A percentile compares a stretch with the other conserved stretches of the same genome.
These are phyloP conservation scores for Melocanna baccifera DNA, from an alignment of 176 grass and related monocot species.

Conservation along the genomic window DNA sequence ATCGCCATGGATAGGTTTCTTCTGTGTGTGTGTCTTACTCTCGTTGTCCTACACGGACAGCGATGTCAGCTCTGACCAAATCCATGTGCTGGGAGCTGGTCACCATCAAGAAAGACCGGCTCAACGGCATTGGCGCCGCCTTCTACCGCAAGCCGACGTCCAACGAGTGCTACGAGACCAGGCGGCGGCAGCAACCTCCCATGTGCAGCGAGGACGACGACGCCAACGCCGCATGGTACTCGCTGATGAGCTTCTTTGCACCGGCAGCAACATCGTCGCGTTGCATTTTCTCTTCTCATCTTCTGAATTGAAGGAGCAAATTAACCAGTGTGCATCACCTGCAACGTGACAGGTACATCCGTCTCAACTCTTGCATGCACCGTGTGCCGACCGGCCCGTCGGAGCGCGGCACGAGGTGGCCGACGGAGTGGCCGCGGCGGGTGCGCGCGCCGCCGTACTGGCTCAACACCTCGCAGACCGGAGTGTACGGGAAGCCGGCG, in stretches of 20 bases:
- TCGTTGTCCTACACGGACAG: constrained; percentile 9
- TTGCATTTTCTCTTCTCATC: neutral
- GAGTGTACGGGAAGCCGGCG: constrained; percentile 72
- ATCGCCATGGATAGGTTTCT: neutral
- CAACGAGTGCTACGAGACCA: constrained; percentile 72
- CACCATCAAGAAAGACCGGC: constrained; percentile 70
- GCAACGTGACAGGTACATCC: constrained; percentile 38
- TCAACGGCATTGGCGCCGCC: constrained; percentile 78
- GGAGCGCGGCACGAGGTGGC: constrained; percentile 62
- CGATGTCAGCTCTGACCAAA: constrained; percentile 69
- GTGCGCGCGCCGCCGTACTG: constrained; percentile 60
- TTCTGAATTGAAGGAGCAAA: neutral
- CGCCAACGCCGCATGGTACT: constrained; percentile 75
- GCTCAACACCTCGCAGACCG: constrained; percentile 56
- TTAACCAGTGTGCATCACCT: neutral
- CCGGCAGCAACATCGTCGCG: neutral
- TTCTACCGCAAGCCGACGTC: constrained; percentile 81
- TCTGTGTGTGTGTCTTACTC: neutral
- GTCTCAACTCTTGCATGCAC: constrained; percentile 87
- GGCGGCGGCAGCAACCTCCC: constrained; percentile 63
- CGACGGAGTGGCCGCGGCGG: constrained; percentile 61
- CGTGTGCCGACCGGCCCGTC: constrained; percentile 41
- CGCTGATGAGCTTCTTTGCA: neutral
- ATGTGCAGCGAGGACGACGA: constrained; percentile 87
- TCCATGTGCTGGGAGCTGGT: constrained; percentile 95